Base-by-base conservation (phyloP, 2,329 filamentous ascomycete species). In the Sporothrix variecibatus region DNA sequence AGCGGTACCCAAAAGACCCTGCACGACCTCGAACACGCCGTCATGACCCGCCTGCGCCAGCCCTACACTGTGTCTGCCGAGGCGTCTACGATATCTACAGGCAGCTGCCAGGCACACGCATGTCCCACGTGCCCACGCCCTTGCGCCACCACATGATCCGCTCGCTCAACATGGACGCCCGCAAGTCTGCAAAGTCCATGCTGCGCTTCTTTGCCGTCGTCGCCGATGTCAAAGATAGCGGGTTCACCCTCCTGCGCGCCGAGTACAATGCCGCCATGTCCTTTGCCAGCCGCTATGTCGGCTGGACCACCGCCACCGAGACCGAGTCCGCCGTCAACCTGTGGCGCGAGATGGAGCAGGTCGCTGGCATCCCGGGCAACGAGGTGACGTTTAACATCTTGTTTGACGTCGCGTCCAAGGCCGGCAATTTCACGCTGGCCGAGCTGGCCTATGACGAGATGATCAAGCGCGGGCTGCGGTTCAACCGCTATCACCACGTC, bases 351-450 rank as follows among this genome's bases (percentile, higher is more conserved):
- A 98, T 98, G 94, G 96, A 99, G 82, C 86, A 88, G 65, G 84
- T 89, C 4, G 90, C 91, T 1, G 87, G 88, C 0, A 81, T 94
- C 17, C 83, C 84, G 77, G 91, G 88, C 49, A 93, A 92, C 78
- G 87, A 90, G 68, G 91, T 94, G n/a, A 97, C 95, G 0, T 97
- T 99, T 82, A 97, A 96, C 80, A 92, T 98, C 65, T 87, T 99
- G 15, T 98, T 97, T 78, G 93, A 98, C 79, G 88, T 94, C 12
- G 94, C 96, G 0, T 89, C 94, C 77, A 97, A 96, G 81, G 90
- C 94, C 0, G 93, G 93, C 53, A 96, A 97, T 79, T 97, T 93
- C 77, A 85, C 86, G 0, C 88, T 98, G 28, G 95, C 94, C 3
- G 93, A 98, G 78, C 93, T 94, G 84, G 89, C 98, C 12, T 90